A percentile compares a stretch with the other conserved stretches of the same genome.
These are phyloP conservation scores for Stellera chamaejasme DNA, from an alignment of 345 rosid genomes.

Conservation along the genomic window DNA sequence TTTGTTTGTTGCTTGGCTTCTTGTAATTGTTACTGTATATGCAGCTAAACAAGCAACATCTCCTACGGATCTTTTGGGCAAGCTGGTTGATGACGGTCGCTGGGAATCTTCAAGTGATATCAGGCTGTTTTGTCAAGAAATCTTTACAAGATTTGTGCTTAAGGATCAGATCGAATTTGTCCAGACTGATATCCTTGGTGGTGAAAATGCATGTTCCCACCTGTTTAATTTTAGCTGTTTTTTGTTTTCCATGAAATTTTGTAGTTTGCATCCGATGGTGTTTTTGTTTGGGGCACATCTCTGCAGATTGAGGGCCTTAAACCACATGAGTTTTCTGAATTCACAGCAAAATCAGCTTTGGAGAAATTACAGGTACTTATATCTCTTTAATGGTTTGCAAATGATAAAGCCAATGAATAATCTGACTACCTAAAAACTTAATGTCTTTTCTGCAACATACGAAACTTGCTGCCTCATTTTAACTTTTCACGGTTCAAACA, in stretches of 20 bases:
- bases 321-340: constrained; percentile 32
- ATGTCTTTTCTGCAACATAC: too few species aligned
- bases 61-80: constrained; percentile 37
- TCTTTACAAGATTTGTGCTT: constrained; percentile 69
- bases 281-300: background rate
- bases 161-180: constrained; percentile 95
- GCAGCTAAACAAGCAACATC: constrained; percentile 75
- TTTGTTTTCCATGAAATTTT: background rate
- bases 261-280: background rate
- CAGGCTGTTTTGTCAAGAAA: constrained; percentile 44
- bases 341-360: constrained; percentile 52
- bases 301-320: constrained; percentile 45
- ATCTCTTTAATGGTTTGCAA: background rate
- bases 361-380: constrained; percentile 72
- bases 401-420: too few species aligned
- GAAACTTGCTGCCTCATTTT: too few species aligned
- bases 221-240: constrained; percentile 4
- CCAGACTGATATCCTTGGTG: constrained; percentile 73
- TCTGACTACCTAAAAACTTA: too few species aligned
- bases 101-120: constrained; percentile 46
- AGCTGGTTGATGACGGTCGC: constrained; percentile 45
- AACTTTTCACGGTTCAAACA: too few species aligned
- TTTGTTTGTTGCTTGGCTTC: too few species aligned
- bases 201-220: constrained; percentile 57
- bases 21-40: too few species aligned